A percentile compares a stretch with the other conserved stretches of the same genome.
phyloP scores from a whole-genome alignment of 2,329 filamentous ascomycete genomes.

The Beauveria caledonica region DNA sequence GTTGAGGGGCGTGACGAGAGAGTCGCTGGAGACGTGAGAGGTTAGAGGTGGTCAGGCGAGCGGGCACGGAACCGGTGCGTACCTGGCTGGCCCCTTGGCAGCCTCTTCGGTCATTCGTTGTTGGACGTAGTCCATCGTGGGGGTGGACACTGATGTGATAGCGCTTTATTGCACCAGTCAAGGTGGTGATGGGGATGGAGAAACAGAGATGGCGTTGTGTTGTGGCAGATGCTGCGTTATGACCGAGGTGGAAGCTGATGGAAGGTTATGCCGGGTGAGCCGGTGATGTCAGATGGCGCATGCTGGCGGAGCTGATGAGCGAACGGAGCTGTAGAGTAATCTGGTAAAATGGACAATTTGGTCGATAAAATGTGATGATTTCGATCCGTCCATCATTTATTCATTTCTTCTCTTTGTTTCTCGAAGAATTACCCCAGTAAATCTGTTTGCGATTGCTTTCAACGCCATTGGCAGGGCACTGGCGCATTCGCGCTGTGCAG shows the following conservation, averaged over 20 bases:
- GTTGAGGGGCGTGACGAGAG: slow-evolving; percentile 55
- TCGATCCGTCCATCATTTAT: no score
- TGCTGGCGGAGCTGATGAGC: no score
- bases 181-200: neutral
- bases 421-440: no score
- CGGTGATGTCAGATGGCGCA: slow-evolving; percentile 4
- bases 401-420: no score
- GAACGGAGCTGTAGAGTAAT: no score
- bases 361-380: no score
- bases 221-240: neutral
- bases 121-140: slow-evolving; percentile 48
- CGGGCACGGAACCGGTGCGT: slow-evolving; percentile 14
- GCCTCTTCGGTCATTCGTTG: slow-evolving; percentile 47
- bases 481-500: no score
- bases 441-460: no score
- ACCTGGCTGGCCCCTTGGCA: slow-evolving; percentile 33
- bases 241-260: neutral
- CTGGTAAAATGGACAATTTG: no score
- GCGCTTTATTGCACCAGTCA: neutral
- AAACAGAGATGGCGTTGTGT: neutral
- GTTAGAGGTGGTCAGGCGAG: neutral
- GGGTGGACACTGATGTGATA: neutral
- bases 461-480: no score
- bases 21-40: slow-evolving; percentile 23
- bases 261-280: neutral